These are phyloP conservation scores for Penicillium herquei DNA, from an alignment of 495 filamentous ascomycete species.

Conservation along the genomic window DNA sequence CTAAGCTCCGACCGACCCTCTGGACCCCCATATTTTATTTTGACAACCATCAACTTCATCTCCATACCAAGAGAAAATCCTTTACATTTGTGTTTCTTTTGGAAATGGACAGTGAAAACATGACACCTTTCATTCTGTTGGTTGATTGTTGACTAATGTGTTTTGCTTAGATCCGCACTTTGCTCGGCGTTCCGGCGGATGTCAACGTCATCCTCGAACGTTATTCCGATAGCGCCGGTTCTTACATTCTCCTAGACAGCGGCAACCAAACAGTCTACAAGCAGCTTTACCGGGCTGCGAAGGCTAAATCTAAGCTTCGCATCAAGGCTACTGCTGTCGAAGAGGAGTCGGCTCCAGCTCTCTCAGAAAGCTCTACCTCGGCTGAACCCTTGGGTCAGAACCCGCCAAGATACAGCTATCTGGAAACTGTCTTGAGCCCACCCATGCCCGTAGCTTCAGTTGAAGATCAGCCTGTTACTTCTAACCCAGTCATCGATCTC, in stretches of 20 bases:
- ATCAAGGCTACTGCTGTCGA: slow-evolving; percentile 63
- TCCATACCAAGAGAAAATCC: background rate
- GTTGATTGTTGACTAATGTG: slow-evolving; percentile 14
- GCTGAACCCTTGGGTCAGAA: slow-evolving; percentile 14
- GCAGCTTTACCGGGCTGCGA: slow-evolving; percentile 93
- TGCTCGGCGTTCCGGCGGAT: slow-evolving; percentile 68
- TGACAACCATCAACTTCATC: slow-evolving; percentile 11
- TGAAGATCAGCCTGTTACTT: slow-evolving; percentile 8
- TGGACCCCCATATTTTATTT: slow-evolving; percentile 23
- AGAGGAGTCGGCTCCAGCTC: slow-evolving; percentile 8
- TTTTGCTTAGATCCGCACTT: slow-evolving; percentile 64
- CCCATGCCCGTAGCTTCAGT: slow-evolving; percentile 23
- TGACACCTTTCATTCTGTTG: background rate
- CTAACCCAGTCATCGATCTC: background rate
- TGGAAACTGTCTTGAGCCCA: slow-evolving; percentile 44
- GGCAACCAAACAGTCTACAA: slow-evolving; percentile 85
- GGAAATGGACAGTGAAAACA: background rate
- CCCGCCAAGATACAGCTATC: slow-evolving; percentile 36
- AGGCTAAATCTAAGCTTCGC: slow-evolving; percentile 96
- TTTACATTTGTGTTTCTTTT: too few relatives aligned
- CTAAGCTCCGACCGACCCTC: slow-evolving; percentile 33
- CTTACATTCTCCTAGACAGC: slow-evolving; percentile 76
- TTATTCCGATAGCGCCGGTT: slow-evolving; percentile 88
- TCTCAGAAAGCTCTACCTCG: slow-evolving; percentile 9
- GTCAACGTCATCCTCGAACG: slow-evolving; percentile 79